phyloP scores from a whole-genome alignment of 2,329 filamentous ascomycete species.

The Ophiostoma angusticollis region DNA sequence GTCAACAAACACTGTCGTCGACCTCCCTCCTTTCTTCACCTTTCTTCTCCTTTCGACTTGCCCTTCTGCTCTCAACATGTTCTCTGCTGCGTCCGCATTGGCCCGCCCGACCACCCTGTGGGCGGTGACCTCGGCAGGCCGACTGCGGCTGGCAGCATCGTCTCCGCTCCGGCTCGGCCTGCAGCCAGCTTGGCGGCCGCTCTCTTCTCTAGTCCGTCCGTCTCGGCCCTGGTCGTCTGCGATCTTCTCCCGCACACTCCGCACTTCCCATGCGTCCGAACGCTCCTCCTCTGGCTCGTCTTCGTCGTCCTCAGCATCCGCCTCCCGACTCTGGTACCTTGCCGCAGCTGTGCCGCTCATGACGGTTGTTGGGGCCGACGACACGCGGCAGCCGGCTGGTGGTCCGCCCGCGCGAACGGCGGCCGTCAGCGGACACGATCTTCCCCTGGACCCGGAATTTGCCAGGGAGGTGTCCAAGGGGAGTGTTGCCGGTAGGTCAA shows the following conservation, averaged over 20 bases:
- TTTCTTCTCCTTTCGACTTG: too few species aligned
- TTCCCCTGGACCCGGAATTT: slow-evolving; percentile 20
- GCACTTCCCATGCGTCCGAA: neutral
- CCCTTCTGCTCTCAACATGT: too few species aligned
- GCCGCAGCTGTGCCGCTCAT: slow-evolving; percentile 7
- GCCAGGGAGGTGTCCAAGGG: slow-evolving; percentile 41
- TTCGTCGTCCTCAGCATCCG: slow-evolving; percentile 3
- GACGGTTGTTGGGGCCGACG: neutral
- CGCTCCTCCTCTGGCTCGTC: slow-evolving; percentile 2
- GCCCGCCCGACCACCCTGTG: neutral
- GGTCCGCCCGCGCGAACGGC: neutral
- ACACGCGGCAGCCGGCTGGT: neutral
- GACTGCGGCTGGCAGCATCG: neutral
- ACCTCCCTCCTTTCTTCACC: too few species aligned
- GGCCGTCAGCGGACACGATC: neutral
- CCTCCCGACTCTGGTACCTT: slow-evolving; percentile 3
- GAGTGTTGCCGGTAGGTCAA: slow-evolving; percentile 34
- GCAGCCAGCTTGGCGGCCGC: too few species aligned
- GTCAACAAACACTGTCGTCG: too few species aligned
- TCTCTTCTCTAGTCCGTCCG: neutral
- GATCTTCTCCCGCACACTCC: neutral
- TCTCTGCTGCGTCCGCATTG: neutral
- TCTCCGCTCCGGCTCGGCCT: slow-evolving; percentile 3
- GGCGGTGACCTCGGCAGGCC: neutral
- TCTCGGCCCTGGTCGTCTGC: neutral